phyloP scores from a whole-genome alignment of 2,329 filamentous ascomycete genomes.

The Colletotrichum chrysophilum region DNA sequence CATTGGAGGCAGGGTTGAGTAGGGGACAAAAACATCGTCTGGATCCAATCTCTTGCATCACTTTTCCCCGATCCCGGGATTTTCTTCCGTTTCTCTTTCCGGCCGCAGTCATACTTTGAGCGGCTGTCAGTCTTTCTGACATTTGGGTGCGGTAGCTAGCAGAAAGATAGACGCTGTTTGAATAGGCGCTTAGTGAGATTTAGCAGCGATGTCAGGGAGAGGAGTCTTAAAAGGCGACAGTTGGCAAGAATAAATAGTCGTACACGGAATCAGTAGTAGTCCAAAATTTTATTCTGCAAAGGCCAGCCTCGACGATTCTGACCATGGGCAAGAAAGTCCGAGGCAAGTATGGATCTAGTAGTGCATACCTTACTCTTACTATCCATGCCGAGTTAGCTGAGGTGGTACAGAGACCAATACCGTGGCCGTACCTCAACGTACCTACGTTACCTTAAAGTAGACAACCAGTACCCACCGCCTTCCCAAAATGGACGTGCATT shows the following conservation, averaged over 20 bases:
- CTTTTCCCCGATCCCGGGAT: not conserved
- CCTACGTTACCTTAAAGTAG: not conserved
- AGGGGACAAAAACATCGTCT: not conserved
- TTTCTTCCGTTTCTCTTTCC: not conserved
- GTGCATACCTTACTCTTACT: not conserved
- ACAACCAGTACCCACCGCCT: not conserved
- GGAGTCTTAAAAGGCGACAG: not conserved
- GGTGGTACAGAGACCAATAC: not conserved
- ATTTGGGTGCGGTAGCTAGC: not conserved
- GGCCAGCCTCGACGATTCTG: not conserved
- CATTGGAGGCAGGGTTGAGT: not conserved
- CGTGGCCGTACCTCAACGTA: not conserved
- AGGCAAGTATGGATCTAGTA: not conserved
- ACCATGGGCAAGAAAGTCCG: not conserved
- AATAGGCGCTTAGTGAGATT: not conserved
- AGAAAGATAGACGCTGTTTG: not conserved
- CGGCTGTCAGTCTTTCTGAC: not conserved
- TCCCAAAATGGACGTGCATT: not conserved
- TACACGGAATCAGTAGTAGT: not conserved
- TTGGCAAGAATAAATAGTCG: not conserved
- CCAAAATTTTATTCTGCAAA: not conserved
- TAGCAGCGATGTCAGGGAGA: not conserved
- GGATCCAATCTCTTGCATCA: not conserved
- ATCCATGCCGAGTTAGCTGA: not conserved
- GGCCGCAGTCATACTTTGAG: not conserved